Conservation (phyloP, 495 filamentous ascomycete genomes). For the Choiromyces venosus region DNA sequence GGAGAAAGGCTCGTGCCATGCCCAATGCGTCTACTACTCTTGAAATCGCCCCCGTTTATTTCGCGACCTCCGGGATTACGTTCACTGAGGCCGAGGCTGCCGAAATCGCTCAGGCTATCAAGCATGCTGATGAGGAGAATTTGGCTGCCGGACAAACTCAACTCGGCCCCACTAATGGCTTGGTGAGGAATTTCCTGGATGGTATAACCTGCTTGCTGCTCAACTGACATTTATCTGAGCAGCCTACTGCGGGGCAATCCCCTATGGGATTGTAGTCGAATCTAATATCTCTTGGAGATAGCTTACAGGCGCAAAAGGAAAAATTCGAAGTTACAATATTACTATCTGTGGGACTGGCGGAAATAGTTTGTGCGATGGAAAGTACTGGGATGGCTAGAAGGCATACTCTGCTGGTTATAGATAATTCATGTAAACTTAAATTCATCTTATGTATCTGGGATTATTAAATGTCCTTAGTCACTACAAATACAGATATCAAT, state of each 20-base stretch:
- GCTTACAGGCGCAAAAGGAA: background rate
- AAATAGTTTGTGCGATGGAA: background rate
- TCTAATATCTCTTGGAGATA: background rate
- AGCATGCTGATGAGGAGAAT: background rate
- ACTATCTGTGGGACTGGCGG: no score
- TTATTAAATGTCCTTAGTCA: background rate
- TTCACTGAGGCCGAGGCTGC: background rate
- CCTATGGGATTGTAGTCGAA: background rate
- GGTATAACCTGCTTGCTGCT: background rate
- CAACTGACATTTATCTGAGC: background rate
- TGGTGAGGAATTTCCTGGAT: background rate
- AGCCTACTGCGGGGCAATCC: background rate
- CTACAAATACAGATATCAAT: background rate
- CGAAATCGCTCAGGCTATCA: background rate
- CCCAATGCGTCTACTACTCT: background rate
- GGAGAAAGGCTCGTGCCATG: background rate
- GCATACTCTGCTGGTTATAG: background rate
- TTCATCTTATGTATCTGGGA: background rate
- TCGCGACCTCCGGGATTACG: no score
- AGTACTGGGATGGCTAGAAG: background rate
- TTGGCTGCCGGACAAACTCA: background rate
- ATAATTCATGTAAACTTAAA: background rate
- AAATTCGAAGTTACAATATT: background rate
- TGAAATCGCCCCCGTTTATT: background rate
- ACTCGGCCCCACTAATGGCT: background rate